Base-by-base conservation (phyloP, 2,329 filamentous ascomycete genomes). In the Ophioceras dolichostomum region DNA sequence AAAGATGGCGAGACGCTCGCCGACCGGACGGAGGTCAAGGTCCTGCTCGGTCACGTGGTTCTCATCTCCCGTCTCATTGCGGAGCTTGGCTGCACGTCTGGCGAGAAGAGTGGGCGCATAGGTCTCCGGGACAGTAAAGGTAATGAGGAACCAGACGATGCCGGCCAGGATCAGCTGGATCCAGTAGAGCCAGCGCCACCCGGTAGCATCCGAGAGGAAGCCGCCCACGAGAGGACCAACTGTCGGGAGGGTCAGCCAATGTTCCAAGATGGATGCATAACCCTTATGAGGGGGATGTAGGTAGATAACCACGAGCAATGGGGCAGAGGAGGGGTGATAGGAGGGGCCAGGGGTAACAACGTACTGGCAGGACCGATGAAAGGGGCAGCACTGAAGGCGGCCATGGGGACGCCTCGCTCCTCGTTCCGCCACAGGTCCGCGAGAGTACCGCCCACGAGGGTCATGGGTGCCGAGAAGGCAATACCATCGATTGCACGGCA, bases 101-200 rank as follows among this genome's bases (percentile, higher is more conserved):
- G 73, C 70, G 13, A 95, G 72, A 36, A 94, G 76, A 0, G 76
- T 82, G 0, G 87, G 85, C 0, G 85, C 79, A 54, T 91, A 94
- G 0, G 87, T 94, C 58, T 94, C 87, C 1, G 85, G 84, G 0
- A 94, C 79, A n/a, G 84, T 91, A 58, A 93, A 88, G 21, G 79
- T 80, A 56, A 91, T 87, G 42, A 89, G 54, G 14, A 81, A 42
- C 75, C 81, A 91, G 47, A 80, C 72, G 34, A 79, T 53, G 12
- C 67, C 76, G 19, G 81, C 65, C 10, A 91, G 53, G 50, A 94
- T 93, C 10, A 91, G 64, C 51, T 89, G 84, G 47, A 94, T 73
- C 80, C 83, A 41, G 36, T 45, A 41, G 22, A 43, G 41, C 43
- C 37, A 42, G 42, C 44, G 40, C 45, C 51, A 46, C 54, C 56